Evolutionary conservation across 2,329 filamentous ascomycete genomes (phyloP).

Genomic region (Bipolaris cookei): DNA sequence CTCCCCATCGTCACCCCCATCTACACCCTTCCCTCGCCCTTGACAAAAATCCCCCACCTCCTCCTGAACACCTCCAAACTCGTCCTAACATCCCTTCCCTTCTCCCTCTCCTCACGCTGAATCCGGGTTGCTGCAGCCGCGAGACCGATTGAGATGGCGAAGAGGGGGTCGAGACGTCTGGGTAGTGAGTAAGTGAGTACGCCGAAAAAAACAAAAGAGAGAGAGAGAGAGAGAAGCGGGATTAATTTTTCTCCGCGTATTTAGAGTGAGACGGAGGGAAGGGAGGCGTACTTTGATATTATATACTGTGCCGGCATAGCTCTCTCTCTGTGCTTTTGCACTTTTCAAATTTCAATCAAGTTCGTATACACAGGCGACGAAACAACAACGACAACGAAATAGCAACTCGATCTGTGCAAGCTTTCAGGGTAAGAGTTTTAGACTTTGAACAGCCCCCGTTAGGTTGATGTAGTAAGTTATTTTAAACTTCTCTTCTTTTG

Average conservation of each 20-base stretch:
- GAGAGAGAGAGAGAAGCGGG: too few relatives aligned
- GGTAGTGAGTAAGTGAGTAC: not conserved
- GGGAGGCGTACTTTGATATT: slow-evolving; percentile 52
- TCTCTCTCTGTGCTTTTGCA: not conserved
- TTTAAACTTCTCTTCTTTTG: too few relatives aligned
- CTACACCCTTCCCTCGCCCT: slow-evolving; percentile 30
- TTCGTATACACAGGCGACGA: too few relatives aligned
- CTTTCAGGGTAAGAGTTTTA: too few relatives aligned
- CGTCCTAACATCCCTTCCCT: slow-evolving; percentile 47
- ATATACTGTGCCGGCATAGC: slow-evolving; percentile 49
- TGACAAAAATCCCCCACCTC: slow-evolving; percentile 37
- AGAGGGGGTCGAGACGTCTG: slow-evolving; percentile 57
- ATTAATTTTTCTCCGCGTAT: too few relatives aligned
- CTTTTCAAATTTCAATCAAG: too few relatives aligned
- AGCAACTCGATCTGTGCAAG: too few relatives aligned
- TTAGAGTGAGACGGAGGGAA: not conserved
- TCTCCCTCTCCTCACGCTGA: slow-evolving; percentile 57
- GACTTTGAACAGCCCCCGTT: too few relatives aligned
- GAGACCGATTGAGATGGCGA: slow-evolving; percentile 57
- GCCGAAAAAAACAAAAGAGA: too few relatives aligned
- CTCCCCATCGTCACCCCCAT: too few relatives aligned
- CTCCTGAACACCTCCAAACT: slow-evolving; percentile 51
- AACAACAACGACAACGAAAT: too few relatives aligned
- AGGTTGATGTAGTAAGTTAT: too few relatives aligned
- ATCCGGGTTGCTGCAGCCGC: slow-evolving; percentile 52